Percentiles rank a stretch among this genome's conserved stretches.
phyloP scores from a whole-genome alignment of 768 basidiomycete species.

The Russula emetica region DNA sequence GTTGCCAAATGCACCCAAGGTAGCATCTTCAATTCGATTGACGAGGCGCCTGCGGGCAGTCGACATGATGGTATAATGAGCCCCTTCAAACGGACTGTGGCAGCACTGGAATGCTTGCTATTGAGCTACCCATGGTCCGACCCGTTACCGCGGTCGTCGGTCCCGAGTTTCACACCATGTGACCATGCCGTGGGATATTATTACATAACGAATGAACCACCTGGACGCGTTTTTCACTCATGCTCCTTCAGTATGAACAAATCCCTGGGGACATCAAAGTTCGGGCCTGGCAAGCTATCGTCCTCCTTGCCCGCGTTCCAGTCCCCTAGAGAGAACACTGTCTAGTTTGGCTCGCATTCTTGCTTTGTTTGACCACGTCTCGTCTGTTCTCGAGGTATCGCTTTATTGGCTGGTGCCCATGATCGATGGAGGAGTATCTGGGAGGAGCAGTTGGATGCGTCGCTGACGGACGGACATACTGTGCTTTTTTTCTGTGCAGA shows the following conservation, averaged over 20 bases:
- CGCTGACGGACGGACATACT: conserved; percentile 38
- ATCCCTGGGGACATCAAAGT: conserved; percentile 83
- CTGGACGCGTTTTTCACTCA: conserved; percentile 25
- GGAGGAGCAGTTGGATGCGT: conserved; percentile 37
- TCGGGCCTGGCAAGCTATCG: conserved; percentile 76
- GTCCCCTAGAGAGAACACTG: conserved; percentile 63
- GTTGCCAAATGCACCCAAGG: conserved; percentile 58
- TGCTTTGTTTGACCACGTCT: conserved; percentile 44
- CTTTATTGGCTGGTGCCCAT: conserved; percentile 63
- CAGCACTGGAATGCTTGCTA: not conserved
- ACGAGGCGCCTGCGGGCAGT: conserved; percentile 43
- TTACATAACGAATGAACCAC: conserved; percentile 40
- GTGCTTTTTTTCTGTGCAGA: not conserved
- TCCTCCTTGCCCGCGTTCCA: conserved; percentile 94
- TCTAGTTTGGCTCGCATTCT: conserved; percentile 10
- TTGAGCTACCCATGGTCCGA: not conserved
- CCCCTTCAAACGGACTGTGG: not conserved
- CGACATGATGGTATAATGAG: conserved; percentile 43
- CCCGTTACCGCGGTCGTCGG: not conserved
- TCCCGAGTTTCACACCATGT: not conserved
- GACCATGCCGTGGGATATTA: conserved; percentile 35
- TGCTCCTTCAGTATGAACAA: conserved; percentile 56
- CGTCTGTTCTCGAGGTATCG: conserved; percentile 58
- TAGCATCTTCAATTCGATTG: conserved; percentile 53
- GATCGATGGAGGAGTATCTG: conserved; percentile 40